These are phyloP conservation scores for Trichophyton verrucosum DNA, from an alignment of 2,329 filamentous ascomycete genomes.

Conservation along the genomic window DNA sequence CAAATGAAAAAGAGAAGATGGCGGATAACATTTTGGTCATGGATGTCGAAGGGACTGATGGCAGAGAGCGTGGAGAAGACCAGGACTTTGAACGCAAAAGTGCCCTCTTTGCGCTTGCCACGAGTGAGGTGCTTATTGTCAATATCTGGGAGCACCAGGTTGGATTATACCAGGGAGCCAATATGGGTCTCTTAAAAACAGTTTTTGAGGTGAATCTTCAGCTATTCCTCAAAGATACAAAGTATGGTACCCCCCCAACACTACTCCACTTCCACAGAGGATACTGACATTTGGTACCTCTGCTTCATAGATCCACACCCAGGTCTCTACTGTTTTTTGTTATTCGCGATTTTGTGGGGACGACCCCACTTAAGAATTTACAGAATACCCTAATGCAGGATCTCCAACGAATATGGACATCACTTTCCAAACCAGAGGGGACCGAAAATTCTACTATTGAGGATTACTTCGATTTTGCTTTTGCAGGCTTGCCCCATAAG, in stretches of 20 bases:
- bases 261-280: not conserved
- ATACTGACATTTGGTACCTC: not conserved
- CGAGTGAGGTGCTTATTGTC: conserved; percentile 93
- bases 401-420: conserved; percentile 80
- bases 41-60: conserved; percentile 97
- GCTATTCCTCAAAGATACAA: conserved; percentile 88
- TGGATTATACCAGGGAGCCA: conserved; percentile 92
- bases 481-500: conserved; percentile 91
- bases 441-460: conserved; percentile 81
- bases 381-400: conserved; percentile 85
- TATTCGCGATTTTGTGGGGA: conserved; percentile 90
- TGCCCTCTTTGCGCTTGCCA: conserved; percentile 89
- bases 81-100: conserved; percentile 99
- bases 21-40: conserved; percentile 97
- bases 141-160: conserved; percentile 99
- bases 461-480: conserved; percentile 98
- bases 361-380: conserved; percentile 78
- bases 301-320: conserved; percentile 55
- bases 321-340: conserved; percentile 95
- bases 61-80: conserved; percentile 88
- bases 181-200: conserved; percentile 97
- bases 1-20: conserved; percentile 48
- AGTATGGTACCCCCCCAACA: conserved; percentile 43
- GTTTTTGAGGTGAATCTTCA: conserved; percentile 98
- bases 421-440: conserved; percentile 79